Base-by-base conservation (phyloP, 768 basidiomycete genomes). In the Phlebiopsis gigantea region DNA sequence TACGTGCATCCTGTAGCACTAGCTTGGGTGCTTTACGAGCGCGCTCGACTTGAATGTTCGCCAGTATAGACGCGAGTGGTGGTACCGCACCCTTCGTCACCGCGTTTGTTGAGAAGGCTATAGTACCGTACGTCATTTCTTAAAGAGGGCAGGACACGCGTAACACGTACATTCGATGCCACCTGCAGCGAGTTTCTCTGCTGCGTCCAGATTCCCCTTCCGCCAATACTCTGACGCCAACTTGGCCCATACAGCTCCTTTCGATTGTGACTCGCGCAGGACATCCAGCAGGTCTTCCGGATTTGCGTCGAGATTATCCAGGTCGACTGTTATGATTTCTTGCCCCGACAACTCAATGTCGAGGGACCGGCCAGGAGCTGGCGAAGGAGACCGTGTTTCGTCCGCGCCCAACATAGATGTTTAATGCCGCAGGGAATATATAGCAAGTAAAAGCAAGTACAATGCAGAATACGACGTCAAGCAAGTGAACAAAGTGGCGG, bases 181-280 rank as follows among this genome's bases (percentile, higher is more conserved):
- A 48, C 80, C 76, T 29, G 74, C 71, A 26, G 86, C 84, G 47
- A 95, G 86, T 61, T 80, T 82, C 69, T 93, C 87, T 12, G 93
- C 93, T 7, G 83, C 85, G 24, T 84, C 81, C 48, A 89, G 72
- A 61, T 84, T 80, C 0, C 88, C 89, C 62, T 84, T 79, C 59
- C 88, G 75, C 88, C 92, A 93, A 65, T 96, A 95, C 71, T 95
- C 93, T 15, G 83, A 84, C 8, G 93, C 92, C 21, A 95, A 77
- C 59, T 83, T 84, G 1, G 88, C 84, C 91, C 91, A 95, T 10
- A 87, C 81, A 67, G 80, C 82, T 17, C 84, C 82, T 57, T 75
- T 83, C 54, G 87, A 90, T 55, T 85, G 81, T 0, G 86, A 87
- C 28, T 89, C 85, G 56, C 78, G 80, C 47, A 94, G 68, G 3